Conservation (phyloP, 2,329 filamentous ascomycete genomes). For the Aspergillus tanneri region DNA sequence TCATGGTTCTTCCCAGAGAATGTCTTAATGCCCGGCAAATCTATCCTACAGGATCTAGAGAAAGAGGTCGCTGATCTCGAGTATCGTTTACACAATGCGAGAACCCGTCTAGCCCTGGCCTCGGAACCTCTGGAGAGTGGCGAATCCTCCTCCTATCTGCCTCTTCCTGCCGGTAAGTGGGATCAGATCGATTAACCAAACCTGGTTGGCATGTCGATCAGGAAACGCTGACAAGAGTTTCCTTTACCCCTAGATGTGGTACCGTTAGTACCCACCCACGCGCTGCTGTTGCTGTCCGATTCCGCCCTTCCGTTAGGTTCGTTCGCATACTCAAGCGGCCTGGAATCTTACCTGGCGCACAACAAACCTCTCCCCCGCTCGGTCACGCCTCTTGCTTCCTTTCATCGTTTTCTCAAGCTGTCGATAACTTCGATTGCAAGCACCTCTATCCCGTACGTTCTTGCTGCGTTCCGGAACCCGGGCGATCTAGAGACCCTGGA, state of each 20-base stretch:
- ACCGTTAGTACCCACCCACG: slow-evolving; percentile 43
- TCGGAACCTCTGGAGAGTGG: slow-evolving; percentile 9
- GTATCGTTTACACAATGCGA: slow-evolving; percentile 47
- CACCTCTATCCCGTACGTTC: slow-evolving; percentile 60
- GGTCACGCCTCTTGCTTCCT: slow-evolving; percentile 41
- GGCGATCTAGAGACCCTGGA: slow-evolving; percentile 53
- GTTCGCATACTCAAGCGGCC: slow-evolving; percentile 64
- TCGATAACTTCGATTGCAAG: slow-evolving; percentile 58
- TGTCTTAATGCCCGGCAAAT: slow-evolving; percentile 24
- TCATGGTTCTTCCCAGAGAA: slow-evolving; percentile 1
- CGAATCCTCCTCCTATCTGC: slow-evolving; percentile 7
- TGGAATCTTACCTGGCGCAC: slow-evolving; percentile 65
- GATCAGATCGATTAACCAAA: too few relatives aligned
- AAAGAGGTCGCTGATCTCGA: slow-evolving; percentile 50
- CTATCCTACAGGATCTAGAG: slow-evolving; percentile 26
- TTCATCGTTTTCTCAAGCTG: slow-evolving; percentile 57
- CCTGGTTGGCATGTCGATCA: too few relatives aligned
- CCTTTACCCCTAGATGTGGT: slow-evolving; percentile 4
- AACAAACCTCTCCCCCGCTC: slow-evolving; percentile 41
- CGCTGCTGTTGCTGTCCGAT: slow-evolving; percentile 62
- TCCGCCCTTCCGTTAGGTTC: slow-evolving; percentile 64
- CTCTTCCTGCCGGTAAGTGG: slow-evolving; percentile 11
- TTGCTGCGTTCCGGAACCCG: slow-evolving; percentile 55
- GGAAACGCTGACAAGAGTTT: background rate
- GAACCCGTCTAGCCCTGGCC: slow-evolving; percentile 38